Conservation (phyloP, 139 green algal genomes). For the Pleodorina starrii region DNA sequence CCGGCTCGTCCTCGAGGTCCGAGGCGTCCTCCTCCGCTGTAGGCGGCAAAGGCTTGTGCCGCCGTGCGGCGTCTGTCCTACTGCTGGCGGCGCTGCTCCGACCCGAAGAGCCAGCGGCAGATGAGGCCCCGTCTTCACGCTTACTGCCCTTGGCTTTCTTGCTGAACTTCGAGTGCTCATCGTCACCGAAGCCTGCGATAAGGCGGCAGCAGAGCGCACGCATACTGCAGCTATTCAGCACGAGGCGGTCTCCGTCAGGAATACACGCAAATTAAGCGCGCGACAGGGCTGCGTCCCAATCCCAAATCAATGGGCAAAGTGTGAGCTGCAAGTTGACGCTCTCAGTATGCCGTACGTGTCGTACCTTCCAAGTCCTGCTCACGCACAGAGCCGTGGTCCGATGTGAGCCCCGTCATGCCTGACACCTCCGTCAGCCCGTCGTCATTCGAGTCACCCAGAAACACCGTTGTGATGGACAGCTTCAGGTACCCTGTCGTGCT, state of each 20-base stretch:
- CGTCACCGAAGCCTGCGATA: conserved; percentile 51
- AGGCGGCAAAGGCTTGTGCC: conserved; percentile 17
- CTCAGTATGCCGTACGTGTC: neutral
- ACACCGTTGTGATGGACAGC: conserved; percentile 53
- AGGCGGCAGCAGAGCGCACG: neutral
- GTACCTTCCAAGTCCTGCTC: conserved; percentile 66
- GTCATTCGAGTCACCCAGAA: conserved; percentile 49
- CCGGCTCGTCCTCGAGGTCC: conserved; percentile 26
- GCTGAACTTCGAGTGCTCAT: neutral
- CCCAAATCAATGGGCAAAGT: too few species aligned
- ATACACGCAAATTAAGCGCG: too few species aligned
- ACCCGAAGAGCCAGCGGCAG: neutral
- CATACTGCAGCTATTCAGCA: too few species aligned
- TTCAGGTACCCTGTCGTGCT: conserved; percentile 66
- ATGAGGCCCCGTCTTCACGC: conserved; percentile 2
- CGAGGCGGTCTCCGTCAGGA: too few species aligned
- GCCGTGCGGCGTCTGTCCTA: neutral
- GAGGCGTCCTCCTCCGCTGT: conserved; percentile 35
- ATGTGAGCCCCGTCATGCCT: conserved; percentile 64
- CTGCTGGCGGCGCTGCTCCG: neutral
- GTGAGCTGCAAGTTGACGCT: too few species aligned
- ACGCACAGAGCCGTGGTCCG: conserved; percentile 26
- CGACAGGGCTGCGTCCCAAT: too few species aligned
- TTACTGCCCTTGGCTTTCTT: conserved; percentile 12
- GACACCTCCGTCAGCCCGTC: conserved; percentile 69